Percentiles rank a stretch among this genome's conserved stretches.
Evolutionary conservation across 2,329 filamentous ascomycete species (phyloP).

Genomic region (Colletotrichum sp.): DNA sequence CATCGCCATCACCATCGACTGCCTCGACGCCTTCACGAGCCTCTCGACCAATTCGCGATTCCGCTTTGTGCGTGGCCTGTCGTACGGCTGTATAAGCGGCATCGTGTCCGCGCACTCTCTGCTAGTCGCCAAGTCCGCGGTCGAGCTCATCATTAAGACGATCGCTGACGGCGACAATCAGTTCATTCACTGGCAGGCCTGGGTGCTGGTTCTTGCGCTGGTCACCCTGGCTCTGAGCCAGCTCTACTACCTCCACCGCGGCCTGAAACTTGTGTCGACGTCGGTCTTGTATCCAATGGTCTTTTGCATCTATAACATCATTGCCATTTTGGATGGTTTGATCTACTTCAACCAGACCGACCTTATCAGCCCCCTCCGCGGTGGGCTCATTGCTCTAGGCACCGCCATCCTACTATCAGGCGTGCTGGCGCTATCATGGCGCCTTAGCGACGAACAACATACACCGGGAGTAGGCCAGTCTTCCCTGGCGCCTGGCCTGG

Average conservation of each 20-base stretch:
- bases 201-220: constrained; percentile 85
- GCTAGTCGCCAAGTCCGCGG: constrained; percentile 93
- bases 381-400: constrained; percentile 82
- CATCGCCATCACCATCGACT: constrained; percentile 68
- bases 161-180: constrained; percentile 87
- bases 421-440: constrained; percentile 92
- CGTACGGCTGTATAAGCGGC: constrained; percentile 89
- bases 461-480: constrained; percentile 67
- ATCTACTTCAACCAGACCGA: constrained; percentile 95
- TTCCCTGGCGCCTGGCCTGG: constrained; percentile 80
- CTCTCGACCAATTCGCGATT: constrained; percentile 68
- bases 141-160: constrained; percentile 89
- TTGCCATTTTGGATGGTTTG: constrained; percentile 94
- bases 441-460: constrained; percentile 79
- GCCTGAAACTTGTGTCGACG: constrained; percentile 92
- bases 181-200: constrained; percentile 94
- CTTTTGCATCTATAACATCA: constrained; percentile 99
- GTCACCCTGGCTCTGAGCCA: constrained; percentile 84
- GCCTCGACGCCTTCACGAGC: constrained; percentile 55
- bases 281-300: constrained; percentile 96
- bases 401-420: constrained; percentile 86
- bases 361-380: constrained; percentile 76
- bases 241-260: constrained; percentile 93
- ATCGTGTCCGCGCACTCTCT: constrained; percentile 93
- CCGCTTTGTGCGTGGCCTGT: constrained; percentile 80